Percentiles rank a stretch among this genome's conserved stretches.
Evolutionary conservation across 805 yeast genomes (phyloP).

Genomic region (Babjeviella inositovora): DNA sequence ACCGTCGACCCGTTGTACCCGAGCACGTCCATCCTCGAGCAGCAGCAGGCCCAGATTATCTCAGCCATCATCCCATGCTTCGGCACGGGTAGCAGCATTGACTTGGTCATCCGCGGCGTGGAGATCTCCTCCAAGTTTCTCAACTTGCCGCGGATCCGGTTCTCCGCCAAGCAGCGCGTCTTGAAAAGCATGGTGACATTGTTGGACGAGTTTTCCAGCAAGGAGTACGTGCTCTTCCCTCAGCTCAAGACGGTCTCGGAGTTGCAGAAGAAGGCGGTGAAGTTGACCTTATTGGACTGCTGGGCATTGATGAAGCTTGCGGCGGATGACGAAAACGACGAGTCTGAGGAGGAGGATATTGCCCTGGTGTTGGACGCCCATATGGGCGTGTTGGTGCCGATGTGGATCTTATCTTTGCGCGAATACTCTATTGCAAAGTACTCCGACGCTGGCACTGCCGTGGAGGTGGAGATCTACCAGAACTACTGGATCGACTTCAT

Average conservation of each 20-base stretch:
- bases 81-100: slow-evolving; percentile 52
- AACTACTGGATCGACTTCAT: slow-evolving; percentile 65
- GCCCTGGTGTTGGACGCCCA: slow-evolving; percentile 43
- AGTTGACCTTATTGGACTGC: slow-evolving; percentile 44
- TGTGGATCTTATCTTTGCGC: slow-evolving; percentile 66
- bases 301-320: slow-evolving; percentile 50
- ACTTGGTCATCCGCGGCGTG: slow-evolving; percentile 63
- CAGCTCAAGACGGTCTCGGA: slow-evolving; percentile 32
- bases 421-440: slow-evolving; percentile 61
- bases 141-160: slow-evolving; percentile 22
- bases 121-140: slow-evolving; percentile 66
- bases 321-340: slow-evolving; percentile 8
- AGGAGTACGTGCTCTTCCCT: slow-evolving; percentile 31
- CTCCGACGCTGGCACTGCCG: slow-evolving; percentile 21
- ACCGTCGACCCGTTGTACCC: slow-evolving; percentile 61
- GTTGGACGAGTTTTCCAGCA: slow-evolving; percentile 38
- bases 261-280: slow-evolving; percentile 33
- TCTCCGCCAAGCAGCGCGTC: slow-evolving; percentile 28
- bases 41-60: slow-evolving; percentile 87
- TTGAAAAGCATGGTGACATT: slow-evolving; percentile 49
- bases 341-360: slow-evolving; percentile 11
- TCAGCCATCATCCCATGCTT: slow-evolving; percentile 86
- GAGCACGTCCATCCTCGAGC: slow-evolving; percentile 59
- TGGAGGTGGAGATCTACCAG: slow-evolving; percentile 28
- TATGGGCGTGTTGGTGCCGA: slow-evolving; percentile 42